Evolutionary conservation across 768 basidiomycete species (phyloP).

Genomic region (Mycena sanguinolenta): DNA sequence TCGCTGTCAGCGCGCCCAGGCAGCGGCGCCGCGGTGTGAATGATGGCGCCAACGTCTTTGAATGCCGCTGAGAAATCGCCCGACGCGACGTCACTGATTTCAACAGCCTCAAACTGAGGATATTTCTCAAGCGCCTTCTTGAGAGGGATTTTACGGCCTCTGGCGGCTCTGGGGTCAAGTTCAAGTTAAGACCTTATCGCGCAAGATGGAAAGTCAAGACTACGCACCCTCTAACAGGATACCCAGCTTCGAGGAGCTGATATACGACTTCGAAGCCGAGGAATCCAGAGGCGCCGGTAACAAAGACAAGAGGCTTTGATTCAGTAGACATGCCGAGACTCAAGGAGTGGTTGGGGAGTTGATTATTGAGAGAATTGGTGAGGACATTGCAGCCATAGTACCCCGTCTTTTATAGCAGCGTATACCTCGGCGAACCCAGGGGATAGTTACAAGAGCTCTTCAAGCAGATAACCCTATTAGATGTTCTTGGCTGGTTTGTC

Average conservation of each 20-base stretch:
- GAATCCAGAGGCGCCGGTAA: slow-evolving; percentile 29
- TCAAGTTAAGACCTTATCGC: too few relatives aligned
- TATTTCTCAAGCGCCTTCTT: slow-evolving; percentile 33
- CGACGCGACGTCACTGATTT: slow-evolving; percentile 35
- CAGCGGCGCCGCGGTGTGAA: slow-evolving; percentile 20
- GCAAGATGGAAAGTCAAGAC: too few relatives aligned
- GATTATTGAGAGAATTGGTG: too few relatives aligned
- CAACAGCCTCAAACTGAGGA: slow-evolving; percentile 34
- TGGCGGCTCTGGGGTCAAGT: slow-evolving; percentile 25
- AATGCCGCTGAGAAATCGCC: slow-evolving; percentile 24
- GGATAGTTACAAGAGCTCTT: background rate
- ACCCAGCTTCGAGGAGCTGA: slow-evolving; percentile 34
- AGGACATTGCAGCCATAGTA: background rate
- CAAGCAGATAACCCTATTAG: background rate
- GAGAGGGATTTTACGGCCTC: slow-evolving; percentile 33
- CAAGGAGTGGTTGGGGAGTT: background rate
- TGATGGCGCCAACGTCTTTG: slow-evolving; percentile 10
- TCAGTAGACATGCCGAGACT: slow-evolving; percentile 30
- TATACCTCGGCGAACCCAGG: background rate
- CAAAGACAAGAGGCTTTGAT: slow-evolving; percentile 34
- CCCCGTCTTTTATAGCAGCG: background rate
- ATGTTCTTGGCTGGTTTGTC: background rate
- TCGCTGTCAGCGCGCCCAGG: slow-evolving; percentile 23
- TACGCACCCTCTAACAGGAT: slow-evolving; percentile 35
- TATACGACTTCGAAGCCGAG: slow-evolving; percentile 38